Evolutionary conservation across 495 filamentous ascomycete species (phyloP), one percentile per base, ranked within the genome.

Genomic region (Xylaria palmicola): DNA sequence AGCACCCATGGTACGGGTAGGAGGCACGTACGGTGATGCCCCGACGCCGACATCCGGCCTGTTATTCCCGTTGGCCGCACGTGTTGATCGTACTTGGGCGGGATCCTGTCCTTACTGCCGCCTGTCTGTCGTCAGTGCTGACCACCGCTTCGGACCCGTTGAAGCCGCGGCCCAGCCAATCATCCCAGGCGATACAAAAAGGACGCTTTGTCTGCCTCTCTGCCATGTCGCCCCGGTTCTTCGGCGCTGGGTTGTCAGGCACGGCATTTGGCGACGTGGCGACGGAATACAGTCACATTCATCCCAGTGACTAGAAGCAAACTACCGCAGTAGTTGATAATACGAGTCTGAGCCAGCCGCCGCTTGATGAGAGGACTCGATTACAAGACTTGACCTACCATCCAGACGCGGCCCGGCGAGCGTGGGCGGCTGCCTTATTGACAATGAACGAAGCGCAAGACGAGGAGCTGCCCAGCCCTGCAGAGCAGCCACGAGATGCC

Each of bases 201-300:
- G 5, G n/a, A n/a, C n/a, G 15, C 1, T 12, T 34, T n/a, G 2
- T n/a, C 39, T 48, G 9, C 29, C 19, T 17, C 44, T 24, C 24
- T 56, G 3, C 27, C 8, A 9, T 24, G 12, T 8, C 13, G 6
- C 20, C 39, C 22, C 32, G 27, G 22, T 20, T 29, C 17, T n/a
- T n/a, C n/a, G n/a, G n/a, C n/a, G n/a, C n/a, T n/a, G n/a, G 15
- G 3, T 51, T 51, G 57, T 52, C 51, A 10, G 4, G 22, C 51
- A 59, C 32, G 10, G 22, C 20, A 59, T 49, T 9, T 36, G 32
- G 47, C 20, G 37, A 44, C 47, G 43, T 59, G 49, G 56, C n/a
- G 36, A 39, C 30, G 32, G 17, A 58, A 24, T 50, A 51, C 22
- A 51, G 37, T 20, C 45, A 15, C 22, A 40, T 30, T n/a, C 26